These are phyloP conservation scores for Talaromyces sp. DNA, from an alignment of 2,329 filamentous ascomycete genomes.

Conservation along the genomic window DNA sequence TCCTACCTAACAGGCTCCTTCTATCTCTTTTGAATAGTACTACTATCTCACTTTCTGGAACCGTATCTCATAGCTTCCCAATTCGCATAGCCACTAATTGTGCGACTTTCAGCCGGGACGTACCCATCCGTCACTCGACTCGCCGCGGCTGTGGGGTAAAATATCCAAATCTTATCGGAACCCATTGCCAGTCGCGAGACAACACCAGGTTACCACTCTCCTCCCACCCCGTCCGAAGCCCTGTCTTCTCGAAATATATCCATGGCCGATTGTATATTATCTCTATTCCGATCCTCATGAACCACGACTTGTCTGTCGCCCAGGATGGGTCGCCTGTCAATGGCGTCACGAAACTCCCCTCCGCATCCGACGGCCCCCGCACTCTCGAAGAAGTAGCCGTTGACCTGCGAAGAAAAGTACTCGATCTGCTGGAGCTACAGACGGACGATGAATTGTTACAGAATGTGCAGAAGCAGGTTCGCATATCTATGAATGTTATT, in stretches of 20 bases:
- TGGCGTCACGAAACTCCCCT: conserved; percentile 9
- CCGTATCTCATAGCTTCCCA: background rate
- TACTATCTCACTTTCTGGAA: background rate
- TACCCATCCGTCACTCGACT: background rate
- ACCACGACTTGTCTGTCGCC: conserved; percentile 6
- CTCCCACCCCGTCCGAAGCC: too few relatives aligned
- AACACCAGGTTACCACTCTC: background rate
- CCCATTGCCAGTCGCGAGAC: background rate
- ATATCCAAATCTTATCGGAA: conserved; percentile 11
- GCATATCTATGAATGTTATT: conserved; percentile 19
- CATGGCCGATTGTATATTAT: conserved; percentile 9
- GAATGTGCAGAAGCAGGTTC: conserved; percentile 19
- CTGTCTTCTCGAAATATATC: background rate
- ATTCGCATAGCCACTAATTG: background rate
- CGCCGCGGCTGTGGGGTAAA: conserved; percentile 8
- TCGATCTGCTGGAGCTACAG: conserved; percentile 10
- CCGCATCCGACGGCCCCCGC: conserved; percentile 15
- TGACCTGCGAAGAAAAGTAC: conserved; percentile 17
- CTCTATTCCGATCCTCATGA: conserved; percentile 3
- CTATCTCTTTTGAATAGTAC: background rate
- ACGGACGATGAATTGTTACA: conserved; percentile 18
- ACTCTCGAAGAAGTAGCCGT: conserved; percentile 18
- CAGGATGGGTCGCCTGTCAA: conserved; percentile 17
- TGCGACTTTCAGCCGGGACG: background rate
- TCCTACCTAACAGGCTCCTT: background rate